A percentile compares a stretch with the other conserved stretches of the same genome.
Conservation (phyloP, 179 eudicot species). For the Carnegiea gigantea region DNA sequence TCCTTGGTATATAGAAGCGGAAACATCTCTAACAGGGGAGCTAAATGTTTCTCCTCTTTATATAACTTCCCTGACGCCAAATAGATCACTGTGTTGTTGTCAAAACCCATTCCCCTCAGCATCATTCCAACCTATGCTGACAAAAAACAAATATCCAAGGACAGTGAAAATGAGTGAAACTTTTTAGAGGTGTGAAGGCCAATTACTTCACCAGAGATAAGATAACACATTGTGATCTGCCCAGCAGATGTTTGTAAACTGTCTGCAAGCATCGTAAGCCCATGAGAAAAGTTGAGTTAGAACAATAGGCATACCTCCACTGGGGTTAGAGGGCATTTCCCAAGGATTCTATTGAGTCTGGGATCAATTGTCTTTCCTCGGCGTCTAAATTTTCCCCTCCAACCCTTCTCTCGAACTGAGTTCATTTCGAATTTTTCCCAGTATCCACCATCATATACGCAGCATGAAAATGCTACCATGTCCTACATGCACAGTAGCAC, state of each 20-base stretch:
- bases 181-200: background rate
- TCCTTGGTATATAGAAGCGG: constrained; percentile 75
- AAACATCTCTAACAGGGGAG: constrained; percentile 75
- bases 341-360: constrained; percentile 60
- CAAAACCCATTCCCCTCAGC: constrained; percentile 92
- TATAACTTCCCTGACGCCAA: constrained; percentile 83
- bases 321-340: constrained; percentile 90
- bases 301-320: constrained; percentile 57
- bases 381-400: constrained; percentile 71
- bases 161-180: background rate
- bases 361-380: constrained; percentile 50
- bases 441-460: constrained; percentile 77
- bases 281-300: background rate
- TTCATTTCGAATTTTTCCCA: constrained; percentile 58
- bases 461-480: constrained; percentile 90
- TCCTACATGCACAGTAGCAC: constrained; percentile 36
- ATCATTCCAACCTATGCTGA: constrained; percentile 94
- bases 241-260: background rate
- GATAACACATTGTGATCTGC: background rate
- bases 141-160: constrained; percentile 43
- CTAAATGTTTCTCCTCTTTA: constrained; percentile 56
- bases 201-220: background rate
- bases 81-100: constrained; percentile 67
- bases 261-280: too few relatives aligned
- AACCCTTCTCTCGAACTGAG: constrained; percentile 65